Percentiles rank a stretch among this genome's conserved stretches.
Conservation (phyloP, 345 rosid species). For the Syzygium oleosum region DNA sequence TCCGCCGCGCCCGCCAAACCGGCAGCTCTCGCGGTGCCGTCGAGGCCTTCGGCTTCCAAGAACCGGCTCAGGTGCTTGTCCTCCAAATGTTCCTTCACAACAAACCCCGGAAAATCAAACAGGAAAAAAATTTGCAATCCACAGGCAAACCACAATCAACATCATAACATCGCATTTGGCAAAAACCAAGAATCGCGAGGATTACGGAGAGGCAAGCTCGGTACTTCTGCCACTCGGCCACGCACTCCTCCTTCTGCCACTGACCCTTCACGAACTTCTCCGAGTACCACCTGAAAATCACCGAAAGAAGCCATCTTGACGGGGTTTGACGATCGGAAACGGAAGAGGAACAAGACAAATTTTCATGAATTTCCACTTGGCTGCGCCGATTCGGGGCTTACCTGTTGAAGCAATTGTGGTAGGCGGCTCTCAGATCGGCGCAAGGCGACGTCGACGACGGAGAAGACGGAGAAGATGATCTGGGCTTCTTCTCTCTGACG, state of each 20-base stretch:
- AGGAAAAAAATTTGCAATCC: background rate
- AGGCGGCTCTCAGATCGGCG: slow-evolving; percentile 62
- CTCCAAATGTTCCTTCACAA: slow-evolving; percentile 56
- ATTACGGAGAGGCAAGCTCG: slow-evolving; percentile 72
- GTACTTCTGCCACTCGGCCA: slow-evolving; percentile 68
- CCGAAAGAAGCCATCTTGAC: background rate
- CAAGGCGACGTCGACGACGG: slow-evolving; percentile 69
- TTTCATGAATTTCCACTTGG: background rate
- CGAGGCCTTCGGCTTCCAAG: slow-evolving; percentile 49
- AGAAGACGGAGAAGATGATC: background rate
- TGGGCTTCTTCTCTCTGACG: slow-evolving; percentile 14
- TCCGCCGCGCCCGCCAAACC: background rate
- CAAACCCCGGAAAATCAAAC: background rate
- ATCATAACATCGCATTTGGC: background rate
- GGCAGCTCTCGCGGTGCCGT: background rate
- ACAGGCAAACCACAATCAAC: background rate
- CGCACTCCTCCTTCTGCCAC: slow-evolving; percentile 74
- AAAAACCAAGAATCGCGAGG: background rate
- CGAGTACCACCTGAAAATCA: slow-evolving; percentile 60
- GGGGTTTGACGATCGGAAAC: background rate
- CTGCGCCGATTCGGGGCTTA: background rate
- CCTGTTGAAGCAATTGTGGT: slow-evolving; percentile 82
- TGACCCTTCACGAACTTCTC: slow-evolving; percentile 80
- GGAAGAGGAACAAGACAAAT: background rate
- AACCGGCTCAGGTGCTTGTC: slow-evolving; percentile 69